Conservation (phyloP, 441 rosid genomes). For the Brassica balearica region DNA sequence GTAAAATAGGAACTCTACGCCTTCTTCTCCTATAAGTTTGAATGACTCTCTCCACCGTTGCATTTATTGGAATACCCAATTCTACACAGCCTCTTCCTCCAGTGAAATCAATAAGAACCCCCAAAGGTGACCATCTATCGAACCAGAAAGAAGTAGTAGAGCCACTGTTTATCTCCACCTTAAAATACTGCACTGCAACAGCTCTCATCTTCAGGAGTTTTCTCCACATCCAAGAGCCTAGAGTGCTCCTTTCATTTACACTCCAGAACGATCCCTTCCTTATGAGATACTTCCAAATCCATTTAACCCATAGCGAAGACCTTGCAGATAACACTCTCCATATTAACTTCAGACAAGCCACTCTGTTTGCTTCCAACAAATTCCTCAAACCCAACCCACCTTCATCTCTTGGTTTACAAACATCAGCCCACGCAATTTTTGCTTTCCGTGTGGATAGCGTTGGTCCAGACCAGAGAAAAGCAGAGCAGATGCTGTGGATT, state of each 20-base stretch:
- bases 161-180: neutral
- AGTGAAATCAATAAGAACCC: neutral
- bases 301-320: neutral
- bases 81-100: neutral
- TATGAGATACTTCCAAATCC: neutral
- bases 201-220: neutral
- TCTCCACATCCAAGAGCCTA: neutral
- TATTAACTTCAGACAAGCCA: neutral
- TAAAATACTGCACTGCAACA: neutral
- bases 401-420: neutral
- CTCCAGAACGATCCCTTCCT: neutral
- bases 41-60: neutral
- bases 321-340: neutral
- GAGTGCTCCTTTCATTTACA: neutral
- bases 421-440: neutral
- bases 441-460: neutral
- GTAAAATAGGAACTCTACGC: neutral
- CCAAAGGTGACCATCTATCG: neutral
- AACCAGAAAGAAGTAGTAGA: neutral
- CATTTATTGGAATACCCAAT: neutral
- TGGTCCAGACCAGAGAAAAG: too few relatives aligned
- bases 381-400: neutral
- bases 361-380: neutral
- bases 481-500: too few relatives aligned
- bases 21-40: neutral